A percentile compares a stretch with the other conserved stretches of the same genome.
These are phyloP conservation scores for Colletotrichum sp. DNA, from an alignment of 2,329 filamentous ascomycete species.

Conservation along the genomic window DNA sequence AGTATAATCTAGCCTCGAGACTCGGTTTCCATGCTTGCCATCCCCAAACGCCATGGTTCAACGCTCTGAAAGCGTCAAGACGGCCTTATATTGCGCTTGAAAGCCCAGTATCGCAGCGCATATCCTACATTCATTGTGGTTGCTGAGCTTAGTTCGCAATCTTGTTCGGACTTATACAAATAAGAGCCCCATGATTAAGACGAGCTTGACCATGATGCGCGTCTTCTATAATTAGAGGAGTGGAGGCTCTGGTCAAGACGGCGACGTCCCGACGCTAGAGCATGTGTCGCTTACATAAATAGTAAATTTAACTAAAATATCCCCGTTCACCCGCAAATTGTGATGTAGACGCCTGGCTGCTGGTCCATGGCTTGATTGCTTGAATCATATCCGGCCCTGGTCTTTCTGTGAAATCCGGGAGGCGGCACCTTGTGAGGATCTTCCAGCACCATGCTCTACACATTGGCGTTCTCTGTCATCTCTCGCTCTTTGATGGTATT, in stretches of 20 bases:
- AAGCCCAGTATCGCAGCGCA: too few species aligned
- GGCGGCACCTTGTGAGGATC: neutral
- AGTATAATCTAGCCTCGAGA: too few species aligned
- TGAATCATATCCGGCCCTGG: fast-evolving
- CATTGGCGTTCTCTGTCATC: neutral
- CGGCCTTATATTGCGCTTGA: too few species aligned
- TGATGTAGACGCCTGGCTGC: too few species aligned
- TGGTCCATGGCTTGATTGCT: neutral
- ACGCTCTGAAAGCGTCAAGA: too few species aligned
- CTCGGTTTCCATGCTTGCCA: fast-evolving
- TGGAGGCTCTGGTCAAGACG: neutral
- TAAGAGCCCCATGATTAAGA: fast-evolving
- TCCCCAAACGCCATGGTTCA: neutral
- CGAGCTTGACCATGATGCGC: fast-evolving
- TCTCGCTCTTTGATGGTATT: neutral
- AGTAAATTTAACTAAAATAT: neutral
- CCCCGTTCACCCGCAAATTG: too few species aligned
- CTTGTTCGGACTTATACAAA: neutral
- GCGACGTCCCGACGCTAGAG: neutral
- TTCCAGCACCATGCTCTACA: fast-evolving
- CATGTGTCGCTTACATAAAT: neutral
- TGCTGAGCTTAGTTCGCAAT: fast-evolving
- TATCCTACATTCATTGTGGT: too few species aligned
- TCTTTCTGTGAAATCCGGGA: neutral
- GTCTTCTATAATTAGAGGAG: fast-evolving